Percentiles rank a stretch among this genome's conserved stretches.
Evolutionary conservation across 2,329 filamentous ascomycete genomes (phyloP).

Genomic region (Colletotrichum truncatum): DNA sequence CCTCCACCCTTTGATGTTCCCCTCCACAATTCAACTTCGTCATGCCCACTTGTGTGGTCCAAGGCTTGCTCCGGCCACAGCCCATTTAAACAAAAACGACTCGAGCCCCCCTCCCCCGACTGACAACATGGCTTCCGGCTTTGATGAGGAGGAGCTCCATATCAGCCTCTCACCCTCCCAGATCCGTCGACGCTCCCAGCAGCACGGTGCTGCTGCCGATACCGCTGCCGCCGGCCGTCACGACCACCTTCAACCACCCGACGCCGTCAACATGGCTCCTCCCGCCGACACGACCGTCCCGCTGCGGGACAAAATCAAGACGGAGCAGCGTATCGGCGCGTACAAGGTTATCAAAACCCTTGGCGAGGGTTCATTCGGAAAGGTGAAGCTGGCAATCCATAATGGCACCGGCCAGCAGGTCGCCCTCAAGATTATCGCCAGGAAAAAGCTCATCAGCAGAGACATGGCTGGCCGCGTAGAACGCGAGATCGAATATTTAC

Average conservation of each 20-base stretch:
- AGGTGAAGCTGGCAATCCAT: slow-evolving; percentile 96
- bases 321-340: slow-evolving; percentile 87
- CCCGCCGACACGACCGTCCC: slow-evolving; percentile 31
- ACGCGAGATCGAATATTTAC: slow-evolving; percentile 97
- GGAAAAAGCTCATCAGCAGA: slow-evolving; percentile 93
- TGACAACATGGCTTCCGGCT: slow-evolving; percentile 60
- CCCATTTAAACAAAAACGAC: slow-evolving; percentile 31
- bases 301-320: slow-evolving; percentile 61
- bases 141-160: slow-evolving; percentile 85
- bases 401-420: slow-evolving; percentile 94
- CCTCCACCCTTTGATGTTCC: slow-evolving; percentile 25
- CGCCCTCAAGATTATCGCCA: slow-evolving; percentile 95
- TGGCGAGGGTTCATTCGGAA: slow-evolving; percentile 97
- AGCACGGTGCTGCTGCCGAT: slow-evolving; percentile 28
- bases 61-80: slow-evolving; percentile 30
- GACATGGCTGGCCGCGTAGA: slow-evolving; percentile 99
- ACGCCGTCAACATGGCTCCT: slow-evolving; percentile 44
- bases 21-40: slow-evolving; percentile 32
- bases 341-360: slow-evolving; percentile 92
- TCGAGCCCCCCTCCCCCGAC: slow-evolving; percentile 16
- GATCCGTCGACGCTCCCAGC: slow-evolving; percentile 58
- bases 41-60: slow-evolving; percentile 31
- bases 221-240: slow-evolving; percentile 32
- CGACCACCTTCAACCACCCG: slow-evolving; percentile 35
- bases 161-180: slow-evolving; percentile 68